Conservation (phyloP, 1,284 basidiomycete species). For the Trichosporon asahii region DNA sequence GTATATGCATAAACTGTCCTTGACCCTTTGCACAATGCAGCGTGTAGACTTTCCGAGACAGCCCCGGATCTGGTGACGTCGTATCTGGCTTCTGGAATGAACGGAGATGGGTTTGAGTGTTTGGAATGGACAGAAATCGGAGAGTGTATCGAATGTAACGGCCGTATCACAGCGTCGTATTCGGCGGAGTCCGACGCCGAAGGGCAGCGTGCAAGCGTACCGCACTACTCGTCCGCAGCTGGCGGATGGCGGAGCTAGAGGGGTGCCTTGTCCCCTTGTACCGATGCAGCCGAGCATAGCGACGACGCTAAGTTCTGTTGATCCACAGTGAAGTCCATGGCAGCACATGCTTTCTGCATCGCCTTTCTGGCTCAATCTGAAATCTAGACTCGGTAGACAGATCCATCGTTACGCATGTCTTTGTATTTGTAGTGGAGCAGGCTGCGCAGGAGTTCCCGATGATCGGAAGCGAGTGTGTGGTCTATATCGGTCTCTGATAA, state of each 20-base stretch:
- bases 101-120: too few relatives aligned
- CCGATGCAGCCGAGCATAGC: background rate
- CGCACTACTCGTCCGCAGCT: too few relatives aligned
- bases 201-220: too few relatives aligned
- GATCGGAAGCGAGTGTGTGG: too few relatives aligned
- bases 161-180: background rate
- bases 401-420: too few relatives aligned
- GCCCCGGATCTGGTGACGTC: background rate
- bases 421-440: too few relatives aligned
- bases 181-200: slow-evolving; percentile 1
- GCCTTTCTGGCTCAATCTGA: background rate
- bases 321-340: too few relatives aligned
- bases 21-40: too few relatives aligned
- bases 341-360: background rate
- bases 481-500: background rate
- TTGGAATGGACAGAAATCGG: background rate
- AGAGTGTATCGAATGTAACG: background rate
- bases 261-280: background rate
- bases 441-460: background rate
- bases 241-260: too few relatives aligned
- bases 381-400: too few relatives aligned
- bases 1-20: too few relatives aligned
- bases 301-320: background rate
- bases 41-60: too few relatives aligned
- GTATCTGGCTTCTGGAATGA: background rate